Evolutionary conservation across 495 filamentous ascomycete species (phyloP).

Genomic region (Xylaria longipes): DNA sequence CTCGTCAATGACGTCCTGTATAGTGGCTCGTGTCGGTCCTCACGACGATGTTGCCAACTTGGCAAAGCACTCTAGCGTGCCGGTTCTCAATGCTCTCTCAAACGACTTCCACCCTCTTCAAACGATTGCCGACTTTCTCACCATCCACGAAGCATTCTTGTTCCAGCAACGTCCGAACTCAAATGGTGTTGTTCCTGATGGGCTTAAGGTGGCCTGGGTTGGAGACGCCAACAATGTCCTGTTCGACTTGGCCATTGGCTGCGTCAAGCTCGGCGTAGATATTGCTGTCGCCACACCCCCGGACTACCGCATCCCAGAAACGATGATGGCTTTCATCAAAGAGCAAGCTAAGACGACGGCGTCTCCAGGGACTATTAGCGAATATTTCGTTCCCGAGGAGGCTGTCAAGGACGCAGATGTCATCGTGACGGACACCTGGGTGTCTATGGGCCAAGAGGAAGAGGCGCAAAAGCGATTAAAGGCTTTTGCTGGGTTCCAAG

Average conservation of each 20-base stretch:
- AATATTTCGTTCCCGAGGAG: slow-evolving; percentile 83
- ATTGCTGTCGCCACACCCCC: slow-evolving; percentile 84
- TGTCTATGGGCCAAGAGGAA: slow-evolving; percentile 95
- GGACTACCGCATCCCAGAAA: slow-evolving; percentile 76
- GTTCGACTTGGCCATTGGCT: slow-evolving; percentile 87
- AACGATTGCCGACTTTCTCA: slow-evolving; percentile 89
- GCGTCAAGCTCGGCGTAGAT: slow-evolving; percentile 83
- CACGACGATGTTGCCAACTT: slow-evolving; percentile 82
- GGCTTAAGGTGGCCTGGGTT: slow-evolving; percentile 91
- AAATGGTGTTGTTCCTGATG: slow-evolving; percentile 71
- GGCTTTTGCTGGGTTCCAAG: slow-evolving; percentile 88
- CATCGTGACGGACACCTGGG: slow-evolving; percentile 95
- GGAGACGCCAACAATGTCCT: slow-evolving; percentile 98
- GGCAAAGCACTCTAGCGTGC: slow-evolving; percentile 80
- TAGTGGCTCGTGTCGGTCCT: slow-evolving; percentile 85
- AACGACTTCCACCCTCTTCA: slow-evolving; percentile 91
- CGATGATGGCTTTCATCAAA: slow-evolving; percentile 73
- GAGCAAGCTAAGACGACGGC: slow-evolving; percentile 61
- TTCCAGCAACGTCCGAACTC: slow-evolving; percentile 41
- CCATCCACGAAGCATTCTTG: slow-evolving; percentile 81
- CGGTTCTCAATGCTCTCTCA: slow-evolving; percentile 93
- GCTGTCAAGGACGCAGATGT: slow-evolving; percentile 89
- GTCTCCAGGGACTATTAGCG: slow-evolving; percentile 68
- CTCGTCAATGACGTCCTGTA: slow-evolving; percentile 88
- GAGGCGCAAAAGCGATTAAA: slow-evolving; percentile 76